Percentiles rank a stretch among this genome's conserved stretches.
These are phyloP conservation scores for Penicillium turbatum DNA, from an alignment of 495 filamentous ascomycete species.

Conservation along the genomic window DNA sequence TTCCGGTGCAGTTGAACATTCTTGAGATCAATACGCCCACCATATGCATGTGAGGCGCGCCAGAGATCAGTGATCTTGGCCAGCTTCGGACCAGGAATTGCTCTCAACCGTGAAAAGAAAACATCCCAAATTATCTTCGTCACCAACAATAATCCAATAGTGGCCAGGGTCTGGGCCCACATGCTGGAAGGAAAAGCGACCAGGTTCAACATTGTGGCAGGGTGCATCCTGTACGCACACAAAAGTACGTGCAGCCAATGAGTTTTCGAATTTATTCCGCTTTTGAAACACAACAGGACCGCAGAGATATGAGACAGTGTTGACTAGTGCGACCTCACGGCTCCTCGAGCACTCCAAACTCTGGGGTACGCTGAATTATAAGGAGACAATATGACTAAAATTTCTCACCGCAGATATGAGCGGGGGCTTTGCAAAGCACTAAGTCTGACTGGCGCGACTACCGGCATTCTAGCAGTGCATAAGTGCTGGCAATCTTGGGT, in stretches of 20 bases:
- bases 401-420: neutral
- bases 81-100: conserved; percentile 45
- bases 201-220: conserved; percentile 3
- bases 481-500: neutral
- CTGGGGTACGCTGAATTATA: neutral
- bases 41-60: conserved; percentile 27
- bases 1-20: conserved; percentile 39
- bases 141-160: conserved; percentile 8
- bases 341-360: neutral
- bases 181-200: neutral
- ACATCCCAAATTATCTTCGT: conserved; percentile 12
- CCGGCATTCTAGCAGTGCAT: neutral
- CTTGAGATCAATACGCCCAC: conserved; percentile 16
- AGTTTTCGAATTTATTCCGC: too few relatives aligned
- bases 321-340: neutral
- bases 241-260: neutral
- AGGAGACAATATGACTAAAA: neutral
- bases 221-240: neutral
- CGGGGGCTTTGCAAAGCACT: neutral
- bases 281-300: neutral
- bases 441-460: neutral
- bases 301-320: neutral
- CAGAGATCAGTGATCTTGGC: conserved; percentile 38
- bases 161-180: conserved; percentile 11
- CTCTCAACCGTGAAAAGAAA: conserved; percentile 15